Evolutionary conservation across 306 rosid genomes (phyloP).

Genomic region (Vigna radiata): DNA sequence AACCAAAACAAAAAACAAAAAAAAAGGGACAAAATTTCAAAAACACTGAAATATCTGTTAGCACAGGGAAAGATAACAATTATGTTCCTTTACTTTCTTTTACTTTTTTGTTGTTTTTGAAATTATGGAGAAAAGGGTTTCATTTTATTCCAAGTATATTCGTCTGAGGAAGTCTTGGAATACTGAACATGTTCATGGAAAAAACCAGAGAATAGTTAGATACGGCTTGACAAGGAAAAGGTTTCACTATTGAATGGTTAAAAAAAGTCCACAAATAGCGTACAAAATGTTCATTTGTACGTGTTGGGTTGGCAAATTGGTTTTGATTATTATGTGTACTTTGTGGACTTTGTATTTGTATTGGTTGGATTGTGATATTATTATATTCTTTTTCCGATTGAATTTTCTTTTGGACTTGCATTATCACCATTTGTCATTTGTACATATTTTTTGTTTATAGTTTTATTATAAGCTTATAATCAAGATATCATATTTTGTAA

Average conservation of each 20-base stretch:
- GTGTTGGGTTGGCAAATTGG: constrained; percentile 13
- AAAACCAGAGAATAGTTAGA: neutral
- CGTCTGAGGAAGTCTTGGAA: too few relatives aligned
- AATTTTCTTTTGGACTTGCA: neutral
- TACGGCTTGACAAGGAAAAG: neutral
- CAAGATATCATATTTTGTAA: too few relatives aligned
- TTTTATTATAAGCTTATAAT: too few relatives aligned
- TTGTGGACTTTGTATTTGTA: neutral
- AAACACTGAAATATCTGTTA: neutral
- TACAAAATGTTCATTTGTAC: constrained; percentile 12
- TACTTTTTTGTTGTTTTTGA: neutral
- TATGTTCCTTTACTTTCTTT: neutral
- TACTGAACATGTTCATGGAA: too few relatives aligned
- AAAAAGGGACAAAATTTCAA: too few relatives aligned
- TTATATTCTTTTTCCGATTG: neutral
- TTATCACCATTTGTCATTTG: neutral
- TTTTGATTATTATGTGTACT: neutral
- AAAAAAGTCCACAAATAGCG: neutral
- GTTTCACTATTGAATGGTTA: neutral
- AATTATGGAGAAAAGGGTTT: neutral
- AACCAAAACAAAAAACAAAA: neutral
- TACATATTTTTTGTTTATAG: neutral
- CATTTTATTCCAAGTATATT: neutral
- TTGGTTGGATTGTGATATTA: neutral
- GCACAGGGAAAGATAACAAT: neutral